phyloP scores from a whole-genome alignment of 148 eudicot genomes.

The Suaeda aralocaspica region DNA sequence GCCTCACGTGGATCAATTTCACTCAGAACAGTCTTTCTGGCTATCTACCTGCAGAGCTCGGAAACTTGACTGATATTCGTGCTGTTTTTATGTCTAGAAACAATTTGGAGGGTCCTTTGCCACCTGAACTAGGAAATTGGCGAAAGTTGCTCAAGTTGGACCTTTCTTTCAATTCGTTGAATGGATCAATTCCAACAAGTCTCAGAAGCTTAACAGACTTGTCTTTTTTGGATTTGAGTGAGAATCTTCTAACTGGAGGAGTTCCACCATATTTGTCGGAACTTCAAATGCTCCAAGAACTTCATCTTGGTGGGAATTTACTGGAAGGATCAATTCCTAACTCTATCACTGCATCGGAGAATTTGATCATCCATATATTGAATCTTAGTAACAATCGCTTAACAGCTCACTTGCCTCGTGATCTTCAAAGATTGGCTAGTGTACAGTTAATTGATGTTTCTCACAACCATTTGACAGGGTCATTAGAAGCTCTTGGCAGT shows the following conservation, averaged over 20 bases:
- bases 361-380: slow-evolving; percentile 34
- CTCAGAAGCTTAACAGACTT: slow-evolving; percentile 40
- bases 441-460: slow-evolving; percentile 56
- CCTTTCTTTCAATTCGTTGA: slow-evolving; percentile 47
- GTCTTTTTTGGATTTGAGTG: slow-evolving; percentile 43
- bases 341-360: slow-evolving; percentile 33
- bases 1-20: slow-evolving; percentile 44
- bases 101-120: slow-evolving; percentile 51
- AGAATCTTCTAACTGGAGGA: slow-evolving; percentile 54
- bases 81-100: slow-evolving; percentile 51
- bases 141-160: slow-evolving; percentile 37
- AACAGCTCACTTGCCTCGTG: slow-evolving; percentile 47
- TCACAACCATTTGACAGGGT: slow-evolving; percentile 54
- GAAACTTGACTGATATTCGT: slow-evolving; percentile 44
- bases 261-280: slow-evolving; percentile 49
- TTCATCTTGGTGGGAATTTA: slow-evolving; percentile 58
- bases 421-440: slow-evolving; percentile 34
- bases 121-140: slow-evolving; percentile 50
- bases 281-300: slow-evolving; percentile 34
- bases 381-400: slow-evolving; percentile 57
- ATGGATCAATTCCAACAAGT: slow-evolving; percentile 52
- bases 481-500: slow-evolving; percentile 35
- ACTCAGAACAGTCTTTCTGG: slow-evolving; percentile 58
- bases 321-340: slow-evolving; percentile 60
- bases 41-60: slow-evolving; percentile 49